Percentiles rank a stretch among this genome's conserved stretches.
Conservation (phyloP, 1,139 yeast species). For the Kodamaea suecica region DNA sequence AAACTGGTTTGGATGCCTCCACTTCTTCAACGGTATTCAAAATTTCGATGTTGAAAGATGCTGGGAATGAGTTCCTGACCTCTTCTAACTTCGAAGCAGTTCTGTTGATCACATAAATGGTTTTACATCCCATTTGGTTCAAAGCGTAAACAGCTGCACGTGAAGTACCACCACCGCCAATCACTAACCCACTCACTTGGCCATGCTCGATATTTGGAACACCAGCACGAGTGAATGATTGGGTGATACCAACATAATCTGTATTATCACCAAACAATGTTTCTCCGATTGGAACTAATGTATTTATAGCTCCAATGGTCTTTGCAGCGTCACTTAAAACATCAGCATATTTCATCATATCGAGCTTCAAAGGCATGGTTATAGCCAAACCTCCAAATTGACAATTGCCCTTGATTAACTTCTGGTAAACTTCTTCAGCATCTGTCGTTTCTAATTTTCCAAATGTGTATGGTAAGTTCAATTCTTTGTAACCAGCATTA, state of each 20-base stretch:
- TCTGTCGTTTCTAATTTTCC: slow-evolving; percentile 64
- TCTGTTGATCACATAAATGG: slow-evolving; percentile 79
- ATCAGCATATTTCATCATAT: slow-evolving; percentile 63
- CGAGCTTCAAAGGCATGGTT: slow-evolving; percentile 85
- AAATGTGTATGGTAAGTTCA: slow-evolving; percentile 79
- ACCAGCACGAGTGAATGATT: slow-evolving; percentile 62
- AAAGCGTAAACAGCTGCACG: slow-evolving; percentile 93
- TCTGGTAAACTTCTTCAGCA: slow-evolving; percentile 49
- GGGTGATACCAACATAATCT: slow-evolving; percentile 87
- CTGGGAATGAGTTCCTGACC: slow-evolving; percentile 61
- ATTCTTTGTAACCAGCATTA: slow-evolving; percentile 64
- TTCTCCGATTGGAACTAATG: slow-evolving; percentile 58
- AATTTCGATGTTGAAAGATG: slow-evolving; percentile 55
- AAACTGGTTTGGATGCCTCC: slow-evolving; percentile 42
- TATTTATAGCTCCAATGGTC: slow-evolving; percentile 89
- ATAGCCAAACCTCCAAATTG: slow-evolving; percentile 87
- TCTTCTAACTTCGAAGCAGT: slow-evolving; percentile 63
- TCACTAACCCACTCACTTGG: slow-evolving; percentile 58
- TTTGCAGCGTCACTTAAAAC: slow-evolving; percentile 71
- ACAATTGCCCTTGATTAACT: slow-evolving; percentile 43
- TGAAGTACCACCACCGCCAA: slow-evolving; percentile 98
- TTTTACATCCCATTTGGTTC: slow-evolving; percentile 70
- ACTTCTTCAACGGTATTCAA: slow-evolving; percentile 50
- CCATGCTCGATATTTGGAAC: slow-evolving; percentile 43
- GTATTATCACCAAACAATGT: slow-evolving; percentile 81